Conservation (phyloP, 257 asterid genomes). For the Plantago elongata region DNA sequence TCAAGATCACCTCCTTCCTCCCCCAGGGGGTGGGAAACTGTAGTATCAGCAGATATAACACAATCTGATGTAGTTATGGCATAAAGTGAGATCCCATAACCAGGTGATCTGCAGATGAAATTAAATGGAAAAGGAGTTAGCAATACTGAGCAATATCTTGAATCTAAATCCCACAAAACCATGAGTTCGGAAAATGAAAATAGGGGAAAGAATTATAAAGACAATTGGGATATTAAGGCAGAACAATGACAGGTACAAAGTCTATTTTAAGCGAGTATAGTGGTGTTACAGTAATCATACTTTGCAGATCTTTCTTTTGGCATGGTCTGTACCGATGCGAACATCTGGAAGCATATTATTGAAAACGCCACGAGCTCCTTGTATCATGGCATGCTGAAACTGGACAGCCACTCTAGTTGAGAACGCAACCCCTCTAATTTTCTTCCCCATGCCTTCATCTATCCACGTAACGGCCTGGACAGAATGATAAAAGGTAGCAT, state of each 20-base stretch:
- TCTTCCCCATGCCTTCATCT: slow-evolving; percentile 93
- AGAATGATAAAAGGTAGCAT: slow-evolving; percentile 4
- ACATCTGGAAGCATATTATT: slow-evolving; percentile 75
- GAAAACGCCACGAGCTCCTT: slow-evolving; percentile 86
- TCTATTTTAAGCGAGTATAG: not conserved
- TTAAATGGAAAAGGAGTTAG: slow-evolving; percentile 10
- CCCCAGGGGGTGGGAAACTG: slow-evolving; percentile 44
- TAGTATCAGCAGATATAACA: slow-evolving; percentile 63
- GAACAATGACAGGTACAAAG: not conserved
- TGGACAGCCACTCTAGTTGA: slow-evolving; percentile 78
- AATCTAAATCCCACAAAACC: not conserved
- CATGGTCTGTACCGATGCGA: slow-evolving; percentile 79
- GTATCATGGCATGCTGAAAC: slow-evolving; percentile 73
- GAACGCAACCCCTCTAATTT: slow-evolving; percentile 78
- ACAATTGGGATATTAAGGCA: not conserved
- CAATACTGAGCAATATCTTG: not conserved
- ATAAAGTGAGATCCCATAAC: slow-evolving; percentile 76
- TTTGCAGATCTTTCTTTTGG: slow-evolving; percentile 72
- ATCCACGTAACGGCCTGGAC: slow-evolving; percentile 74
- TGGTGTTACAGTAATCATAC: slow-evolving; percentile 38
- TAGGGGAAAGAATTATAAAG: too few relatives aligned
- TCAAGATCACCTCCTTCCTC: slow-evolving; percentile 43
- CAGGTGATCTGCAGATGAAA: slow-evolving; percentile 64
- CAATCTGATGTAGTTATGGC: slow-evolving; percentile 94
- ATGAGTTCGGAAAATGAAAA: too few relatives aligned